These are phyloP conservation scores for Mycena capillaripes DNA, from an alignment of 768 basidiomycete genomes.

Conservation along the genomic window DNA sequence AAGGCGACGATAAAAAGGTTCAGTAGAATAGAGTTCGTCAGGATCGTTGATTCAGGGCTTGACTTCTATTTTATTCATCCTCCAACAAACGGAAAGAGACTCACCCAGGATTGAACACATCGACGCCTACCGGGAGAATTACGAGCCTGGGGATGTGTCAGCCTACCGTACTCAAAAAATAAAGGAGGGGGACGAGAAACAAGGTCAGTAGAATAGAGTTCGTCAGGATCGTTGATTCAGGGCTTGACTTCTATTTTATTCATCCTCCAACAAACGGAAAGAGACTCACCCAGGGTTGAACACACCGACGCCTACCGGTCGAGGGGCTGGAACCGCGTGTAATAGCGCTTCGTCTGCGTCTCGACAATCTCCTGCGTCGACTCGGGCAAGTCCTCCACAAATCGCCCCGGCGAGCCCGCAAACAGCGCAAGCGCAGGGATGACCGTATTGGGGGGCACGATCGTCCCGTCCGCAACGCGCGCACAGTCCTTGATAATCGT, in stretches of 20 bases:
- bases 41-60: slow-evolving; percentile 42
- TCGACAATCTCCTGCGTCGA: slow-evolving; percentile 95
- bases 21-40: slow-evolving; percentile 36
- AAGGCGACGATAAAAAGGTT: not conserved
- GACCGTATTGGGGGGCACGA: slow-evolving; percentile 93
- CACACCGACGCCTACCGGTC: slow-evolving; percentile 45
- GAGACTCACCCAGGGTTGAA: slow-evolving; percentile 12
- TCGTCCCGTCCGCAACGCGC: slow-evolving; percentile 88
- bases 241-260: slow-evolving; percentile 46
- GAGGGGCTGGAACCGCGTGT: slow-evolving; percentile 83
- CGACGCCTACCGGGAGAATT: slow-evolving; percentile 28
- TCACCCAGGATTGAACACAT: not conserved
- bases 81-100: slow-evolving; percentile 9
- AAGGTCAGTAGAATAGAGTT: slow-evolving; percentile 32
- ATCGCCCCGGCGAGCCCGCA: slow-evolving; percentile 89
- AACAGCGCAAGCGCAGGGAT: slow-evolving; percentile 91
- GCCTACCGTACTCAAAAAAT: not conserved
- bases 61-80: slow-evolving; percentile 44
- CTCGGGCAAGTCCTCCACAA: slow-evolving; percentile 89
- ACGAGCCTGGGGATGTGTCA: slow-evolving; percentile 6
- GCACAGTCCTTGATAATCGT: slow-evolving; percentile 97
- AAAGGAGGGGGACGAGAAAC: not conserved
- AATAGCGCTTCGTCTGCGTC: slow-evolving; percentile 86
- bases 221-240: slow-evolving; percentile 39
- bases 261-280: slow-evolving; percentile 21